Percentiles rank a stretch among this genome's conserved stretches.
These are phyloP conservation scores for Hymenotorrendiella dingleyae DNA, from an alignment of 2,329 filamentous ascomycete genomes.

Conservation along the genomic window DNA sequence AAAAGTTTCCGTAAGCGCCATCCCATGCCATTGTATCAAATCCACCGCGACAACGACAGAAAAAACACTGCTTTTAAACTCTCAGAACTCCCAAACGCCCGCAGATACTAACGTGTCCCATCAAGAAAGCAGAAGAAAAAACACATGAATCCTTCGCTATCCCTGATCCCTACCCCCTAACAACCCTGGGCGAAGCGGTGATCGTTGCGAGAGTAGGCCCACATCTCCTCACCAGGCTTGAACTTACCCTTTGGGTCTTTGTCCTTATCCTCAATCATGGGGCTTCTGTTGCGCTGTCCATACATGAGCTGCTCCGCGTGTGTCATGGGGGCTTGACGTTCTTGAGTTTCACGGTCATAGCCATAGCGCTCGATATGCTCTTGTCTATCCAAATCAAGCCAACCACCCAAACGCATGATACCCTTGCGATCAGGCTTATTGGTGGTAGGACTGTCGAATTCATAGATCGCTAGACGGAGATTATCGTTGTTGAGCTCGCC, in stretches of 20 bases:
- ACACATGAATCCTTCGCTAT: no score
- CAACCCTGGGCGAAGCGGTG: no score
- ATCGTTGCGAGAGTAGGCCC: no score
- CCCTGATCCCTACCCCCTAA: no score
- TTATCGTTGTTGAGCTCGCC: background rate
- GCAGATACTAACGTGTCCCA: no score
- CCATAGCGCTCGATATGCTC: background rate
- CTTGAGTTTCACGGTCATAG: background rate
- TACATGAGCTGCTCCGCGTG: background rate
- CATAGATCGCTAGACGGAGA: background rate
- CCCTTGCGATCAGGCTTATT: background rate
- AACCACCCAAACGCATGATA: background rate
- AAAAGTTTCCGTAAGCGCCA: no score
- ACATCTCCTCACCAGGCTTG: background rate
- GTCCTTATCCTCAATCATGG: background rate
- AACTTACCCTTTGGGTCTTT: conserved; percentile 1
- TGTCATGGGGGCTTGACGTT: conserved; percentile 2
- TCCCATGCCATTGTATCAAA: no score
- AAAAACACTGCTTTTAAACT: no score
- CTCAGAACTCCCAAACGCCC: no score
- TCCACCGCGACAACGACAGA: no score
- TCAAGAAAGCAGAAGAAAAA: no score
- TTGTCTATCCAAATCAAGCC: background rate
- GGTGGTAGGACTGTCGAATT: background rate
- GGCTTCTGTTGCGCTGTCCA: background rate